These are phyloP conservation scores for Lasiodiplodia theobromae DNA, from an alignment of 2,329 filamentous ascomycete species.

Conservation along the genomic window DNA sequence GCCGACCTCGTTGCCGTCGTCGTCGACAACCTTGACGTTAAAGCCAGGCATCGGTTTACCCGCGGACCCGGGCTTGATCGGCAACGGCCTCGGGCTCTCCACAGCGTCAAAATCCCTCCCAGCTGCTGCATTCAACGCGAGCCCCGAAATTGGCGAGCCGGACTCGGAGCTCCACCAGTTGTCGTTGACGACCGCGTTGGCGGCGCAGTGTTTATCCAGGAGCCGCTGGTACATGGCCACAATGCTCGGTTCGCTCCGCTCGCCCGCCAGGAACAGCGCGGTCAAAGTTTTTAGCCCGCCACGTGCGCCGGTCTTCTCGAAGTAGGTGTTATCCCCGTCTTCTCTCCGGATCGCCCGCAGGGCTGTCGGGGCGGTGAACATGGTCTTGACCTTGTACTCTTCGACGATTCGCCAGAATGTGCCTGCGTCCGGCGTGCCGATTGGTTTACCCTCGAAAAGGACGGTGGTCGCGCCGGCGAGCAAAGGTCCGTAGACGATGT, in stretches of 20 bases:
- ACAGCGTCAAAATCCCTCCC: constrained; percentile 61
- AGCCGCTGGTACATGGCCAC: constrained; percentile 81
- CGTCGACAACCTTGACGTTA: constrained; percentile 83
- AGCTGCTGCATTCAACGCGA: constrained; percentile 68
- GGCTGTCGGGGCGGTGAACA: constrained; percentile 89
- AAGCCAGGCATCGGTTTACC: constrained; percentile 93
- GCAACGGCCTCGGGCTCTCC: constrained; percentile 56
- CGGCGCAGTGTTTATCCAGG: constrained; percentile 69
- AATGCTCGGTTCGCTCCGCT: constrained; percentile 87
- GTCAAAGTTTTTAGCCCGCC: constrained; percentile 76
- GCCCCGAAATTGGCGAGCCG: constrained; percentile 71
- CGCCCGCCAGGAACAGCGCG: constrained; percentile 85
- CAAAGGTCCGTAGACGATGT: constrained; percentile 88
- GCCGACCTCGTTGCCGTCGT: constrained; percentile 75
- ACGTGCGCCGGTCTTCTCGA: constrained; percentile 68
- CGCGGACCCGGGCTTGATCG: constrained; percentile 82
- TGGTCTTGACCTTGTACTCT: constrained; percentile 81
- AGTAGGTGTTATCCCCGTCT: constrained; percentile 74
- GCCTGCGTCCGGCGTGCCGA: constrained; percentile 86
- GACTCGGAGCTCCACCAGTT: constrained; percentile 80
- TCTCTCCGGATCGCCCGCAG: constrained; percentile 86
- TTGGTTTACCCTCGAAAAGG: constrained; percentile 91
- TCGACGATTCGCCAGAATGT: constrained; percentile 88
- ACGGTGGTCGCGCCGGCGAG: constrained; percentile 85
- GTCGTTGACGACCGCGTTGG: constrained; percentile 69